Conservation (phyloP, 2,329 filamentous ascomycete genomes). For the Moelleriella libera region DNA sequence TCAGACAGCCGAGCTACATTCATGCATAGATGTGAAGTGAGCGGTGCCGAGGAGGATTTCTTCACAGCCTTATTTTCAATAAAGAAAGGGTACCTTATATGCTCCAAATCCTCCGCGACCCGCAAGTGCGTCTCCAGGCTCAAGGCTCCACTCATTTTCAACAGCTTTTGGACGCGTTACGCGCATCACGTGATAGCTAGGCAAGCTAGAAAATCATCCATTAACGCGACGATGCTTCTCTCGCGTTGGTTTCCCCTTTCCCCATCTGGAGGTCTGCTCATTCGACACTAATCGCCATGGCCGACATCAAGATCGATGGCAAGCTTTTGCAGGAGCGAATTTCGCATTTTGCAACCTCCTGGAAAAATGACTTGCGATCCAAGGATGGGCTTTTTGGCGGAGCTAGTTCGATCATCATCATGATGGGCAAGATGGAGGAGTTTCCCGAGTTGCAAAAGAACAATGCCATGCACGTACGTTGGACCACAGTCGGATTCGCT, state of each 20-base stretch:
- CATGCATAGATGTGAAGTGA: too few relatives aligned
- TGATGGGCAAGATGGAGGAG: slow-evolving; percentile 94
- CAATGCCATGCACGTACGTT: slow-evolving; percentile 80
- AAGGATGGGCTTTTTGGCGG: slow-evolving; percentile 77
- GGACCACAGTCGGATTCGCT: neutral
- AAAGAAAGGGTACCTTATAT: too few relatives aligned
- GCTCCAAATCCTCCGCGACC: too few relatives aligned
- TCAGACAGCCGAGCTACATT: too few relatives aligned
- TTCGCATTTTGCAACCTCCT: slow-evolving; percentile 72
- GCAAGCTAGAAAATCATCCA: slow-evolving; percentile 9
- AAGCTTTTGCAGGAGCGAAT: slow-evolving; percentile 88
- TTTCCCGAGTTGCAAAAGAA: slow-evolving; percentile 83
- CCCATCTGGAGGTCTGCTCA: slow-evolving; percentile 11
- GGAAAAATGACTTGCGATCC: slow-evolving; percentile 90
- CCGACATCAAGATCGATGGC: slow-evolving; percentile 90
- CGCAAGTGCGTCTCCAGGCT: too few relatives aligned
- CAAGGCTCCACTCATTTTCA: too few relatives aligned
- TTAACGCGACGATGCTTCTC: slow-evolving; percentile 26
- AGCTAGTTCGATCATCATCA: slow-evolving; percentile 70
- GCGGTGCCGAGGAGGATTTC: too few relatives aligned
- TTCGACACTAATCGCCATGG: slow-evolving; percentile 34
- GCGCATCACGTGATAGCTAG: slow-evolving; percentile 18
- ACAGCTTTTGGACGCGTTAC: slow-evolving; percentile 9
- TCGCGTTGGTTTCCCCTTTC: slow-evolving; percentile 14
- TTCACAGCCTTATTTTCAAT: too few relatives aligned